phyloP scores from a whole-genome alignment of 1,284 basidiomycete genomes.

The Wallemia mellicola region DNA sequence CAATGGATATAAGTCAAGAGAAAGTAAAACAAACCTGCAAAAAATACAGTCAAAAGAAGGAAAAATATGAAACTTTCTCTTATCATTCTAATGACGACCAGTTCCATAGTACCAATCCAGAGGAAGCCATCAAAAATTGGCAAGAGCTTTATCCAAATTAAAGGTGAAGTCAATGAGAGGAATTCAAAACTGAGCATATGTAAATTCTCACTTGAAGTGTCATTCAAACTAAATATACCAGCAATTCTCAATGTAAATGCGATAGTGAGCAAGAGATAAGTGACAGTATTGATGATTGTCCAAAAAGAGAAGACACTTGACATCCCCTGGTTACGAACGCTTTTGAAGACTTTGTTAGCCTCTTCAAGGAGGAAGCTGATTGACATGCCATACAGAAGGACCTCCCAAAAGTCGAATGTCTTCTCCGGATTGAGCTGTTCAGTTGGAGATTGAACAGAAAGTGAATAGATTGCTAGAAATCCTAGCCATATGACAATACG shows the following conservation, averaged over 20 bases:
- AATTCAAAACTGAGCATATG: not conserved
- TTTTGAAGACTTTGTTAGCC: not conserved
- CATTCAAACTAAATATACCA: not conserved
- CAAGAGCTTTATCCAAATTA: not conserved
- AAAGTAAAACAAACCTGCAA: no score
- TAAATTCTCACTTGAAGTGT: not conserved
- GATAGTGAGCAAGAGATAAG: not conserved
- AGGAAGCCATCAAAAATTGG: slow-evolving; percentile 2
- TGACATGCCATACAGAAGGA: not conserved
- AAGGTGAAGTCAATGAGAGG: not conserved
- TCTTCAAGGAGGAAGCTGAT: not conserved
- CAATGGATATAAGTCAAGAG: no score
- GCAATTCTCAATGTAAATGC: not conserved
- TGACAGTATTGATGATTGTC: not conserved
- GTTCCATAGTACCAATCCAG: slow-evolving; percentile 38
- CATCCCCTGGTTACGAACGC: not conserved
- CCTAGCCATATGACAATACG: not conserved
- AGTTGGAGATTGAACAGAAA: not conserved
- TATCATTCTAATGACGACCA: slow-evolving; percentile 61
- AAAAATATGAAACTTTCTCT: slow-evolving; percentile 83
- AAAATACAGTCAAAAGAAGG: slow-evolving; percentile 16
- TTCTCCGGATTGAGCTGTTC: not conserved
- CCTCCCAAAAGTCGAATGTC: not conserved
- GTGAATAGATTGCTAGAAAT: not conserved
- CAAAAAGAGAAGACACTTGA: not conserved